These are phyloP conservation scores for Streptanthus diversifolius DNA, from an alignment of 345 rosid genomes.

Conservation along the genomic window DNA sequence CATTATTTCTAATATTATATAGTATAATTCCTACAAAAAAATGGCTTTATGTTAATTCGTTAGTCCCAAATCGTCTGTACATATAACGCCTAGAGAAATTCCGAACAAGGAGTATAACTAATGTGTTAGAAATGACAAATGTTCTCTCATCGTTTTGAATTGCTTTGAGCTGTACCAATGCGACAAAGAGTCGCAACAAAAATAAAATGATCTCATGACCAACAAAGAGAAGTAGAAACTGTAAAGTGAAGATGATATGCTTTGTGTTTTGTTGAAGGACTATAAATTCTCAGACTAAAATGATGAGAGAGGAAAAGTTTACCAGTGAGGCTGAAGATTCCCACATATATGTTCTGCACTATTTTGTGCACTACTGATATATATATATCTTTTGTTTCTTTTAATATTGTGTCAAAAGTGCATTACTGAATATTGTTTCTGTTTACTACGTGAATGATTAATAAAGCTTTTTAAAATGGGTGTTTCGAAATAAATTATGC, in stretches of 20 bases:
- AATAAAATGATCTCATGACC: conserved; percentile 13
- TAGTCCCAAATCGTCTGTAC: no score
- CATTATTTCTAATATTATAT: no score
- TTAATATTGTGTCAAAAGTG: neutral
- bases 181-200: neutral
- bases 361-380: neutral
- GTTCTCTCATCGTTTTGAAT: neutral
- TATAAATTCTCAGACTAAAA: conserved; percentile 10
- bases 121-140: neutral
- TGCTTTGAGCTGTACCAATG: neutral
- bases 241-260: conserved; percentile 6
- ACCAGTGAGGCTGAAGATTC: conserved; percentile 29
- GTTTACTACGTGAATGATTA: conserved; percentile 9
- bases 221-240: neutral
- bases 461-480: neutral
- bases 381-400: no score
- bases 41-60: no score
- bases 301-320: conserved; percentile 4
- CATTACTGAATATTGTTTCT: neutral
- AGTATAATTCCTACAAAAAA: no score
- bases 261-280: neutral
- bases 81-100: no score
- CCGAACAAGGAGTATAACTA: neutral
- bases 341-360: neutral
- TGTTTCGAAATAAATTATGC: neutral